Evolutionary conservation across 1,139 yeast species (phyloP).

Genomic region (Suhomyces bribrorum): DNA sequence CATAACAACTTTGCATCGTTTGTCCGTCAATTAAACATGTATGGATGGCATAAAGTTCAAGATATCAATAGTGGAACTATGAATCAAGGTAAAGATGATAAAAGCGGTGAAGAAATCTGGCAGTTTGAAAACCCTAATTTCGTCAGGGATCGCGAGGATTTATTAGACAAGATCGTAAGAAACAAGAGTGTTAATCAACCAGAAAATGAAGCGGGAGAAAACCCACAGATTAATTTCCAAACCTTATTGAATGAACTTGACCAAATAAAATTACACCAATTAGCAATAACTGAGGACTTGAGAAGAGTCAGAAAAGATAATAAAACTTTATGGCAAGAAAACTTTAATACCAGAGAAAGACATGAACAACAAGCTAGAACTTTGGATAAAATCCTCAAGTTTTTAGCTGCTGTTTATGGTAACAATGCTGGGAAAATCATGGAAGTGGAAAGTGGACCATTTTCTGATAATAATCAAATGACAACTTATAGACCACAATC

Average conservation of each 20-base stretch:
- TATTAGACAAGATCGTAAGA: constrained; percentile 66
- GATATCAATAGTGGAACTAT: constrained; percentile 71
- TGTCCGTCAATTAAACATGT: constrained; percentile 90
- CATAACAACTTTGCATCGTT: constrained; percentile 84
- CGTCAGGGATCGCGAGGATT: constrained; percentile 65
- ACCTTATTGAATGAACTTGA: constrained; percentile 72
- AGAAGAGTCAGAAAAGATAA: constrained; percentile 83
- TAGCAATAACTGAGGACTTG: constrained; percentile 80
- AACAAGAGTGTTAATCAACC: constrained; percentile 34
- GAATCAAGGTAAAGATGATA: constrained; percentile 54
- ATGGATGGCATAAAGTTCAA: constrained; percentile 96
- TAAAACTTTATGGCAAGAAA: constrained; percentile 88
- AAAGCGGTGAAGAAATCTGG: constrained; percentile 54
- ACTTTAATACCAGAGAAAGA: constrained; percentile 77
- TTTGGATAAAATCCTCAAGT: constrained; percentile 81
- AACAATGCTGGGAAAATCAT: constrained; percentile 53
- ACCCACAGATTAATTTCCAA: constrained; percentile 47
- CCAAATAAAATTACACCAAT: constrained; percentile 72
- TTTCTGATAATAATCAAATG: constrained; percentile 15
- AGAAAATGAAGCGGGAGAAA: constrained; percentile 11
- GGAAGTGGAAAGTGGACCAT: constrained; percentile 30
- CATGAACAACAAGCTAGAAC: constrained; percentile 86
- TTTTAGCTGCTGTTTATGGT: constrained; percentile 83
- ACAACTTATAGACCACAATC: constrained; percentile 20
- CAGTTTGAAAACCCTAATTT: constrained; percentile 85